Conservation (phyloP, 2,329 filamentous ascomycete species). For the Phyllosticta citrichinensis region DNA sequence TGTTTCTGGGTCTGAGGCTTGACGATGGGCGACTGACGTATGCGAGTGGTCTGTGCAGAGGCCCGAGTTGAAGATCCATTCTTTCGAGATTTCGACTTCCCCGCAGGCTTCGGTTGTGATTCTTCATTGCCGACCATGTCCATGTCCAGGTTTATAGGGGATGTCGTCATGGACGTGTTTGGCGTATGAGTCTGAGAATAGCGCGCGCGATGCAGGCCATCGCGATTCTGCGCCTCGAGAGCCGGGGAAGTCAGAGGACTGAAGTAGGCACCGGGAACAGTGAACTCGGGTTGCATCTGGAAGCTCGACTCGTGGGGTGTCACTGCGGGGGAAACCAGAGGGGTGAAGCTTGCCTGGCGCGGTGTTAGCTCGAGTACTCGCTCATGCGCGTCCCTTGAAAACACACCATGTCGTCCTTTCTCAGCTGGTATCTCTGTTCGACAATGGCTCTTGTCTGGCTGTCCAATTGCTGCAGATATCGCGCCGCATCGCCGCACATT, state of each 20-base stretch:
- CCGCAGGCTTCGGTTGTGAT: slow-evolving; percentile 20
- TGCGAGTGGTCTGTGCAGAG: slow-evolving; percentile 33
- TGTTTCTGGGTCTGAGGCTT: slow-evolving; percentile 44
- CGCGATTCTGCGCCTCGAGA: slow-evolving; percentile 57
- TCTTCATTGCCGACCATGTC: slow-evolving; percentile 32
- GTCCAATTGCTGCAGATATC: slow-evolving; percentile 47
- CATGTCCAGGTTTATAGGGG: slow-evolving; percentile 37
- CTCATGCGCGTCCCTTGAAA: slow-evolving; percentile 6
- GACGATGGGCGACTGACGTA: slow-evolving; percentile 63
- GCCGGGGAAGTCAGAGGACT: slow-evolving; percentile 76
- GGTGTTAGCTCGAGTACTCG: not conserved
- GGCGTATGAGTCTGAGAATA: slow-evolving; percentile 18
- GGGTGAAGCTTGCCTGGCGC: slow-evolving; percentile 62
- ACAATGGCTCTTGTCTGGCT: slow-evolving; percentile 52
- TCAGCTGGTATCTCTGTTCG: slow-evolving; percentile 53
- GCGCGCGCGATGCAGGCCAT: slow-evolving; percentile 25
- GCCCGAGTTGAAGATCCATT: slow-evolving; percentile 31
- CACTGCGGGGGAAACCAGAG: slow-evolving; percentile 73
- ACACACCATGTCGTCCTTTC: slow-evolving; percentile 59
- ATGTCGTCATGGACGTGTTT: slow-evolving; percentile 39
- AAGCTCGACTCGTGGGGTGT: slow-evolving; percentile 69
- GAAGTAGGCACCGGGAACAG: slow-evolving; percentile 64
- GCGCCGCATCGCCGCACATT: slow-evolving; percentile 50
- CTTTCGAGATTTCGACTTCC: slow-evolving; percentile 37
- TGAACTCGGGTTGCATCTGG: slow-evolving; percentile 43